Conservation (phyloP, 805 yeast species). For the Schizosaccharomyces pombe region DNA sequence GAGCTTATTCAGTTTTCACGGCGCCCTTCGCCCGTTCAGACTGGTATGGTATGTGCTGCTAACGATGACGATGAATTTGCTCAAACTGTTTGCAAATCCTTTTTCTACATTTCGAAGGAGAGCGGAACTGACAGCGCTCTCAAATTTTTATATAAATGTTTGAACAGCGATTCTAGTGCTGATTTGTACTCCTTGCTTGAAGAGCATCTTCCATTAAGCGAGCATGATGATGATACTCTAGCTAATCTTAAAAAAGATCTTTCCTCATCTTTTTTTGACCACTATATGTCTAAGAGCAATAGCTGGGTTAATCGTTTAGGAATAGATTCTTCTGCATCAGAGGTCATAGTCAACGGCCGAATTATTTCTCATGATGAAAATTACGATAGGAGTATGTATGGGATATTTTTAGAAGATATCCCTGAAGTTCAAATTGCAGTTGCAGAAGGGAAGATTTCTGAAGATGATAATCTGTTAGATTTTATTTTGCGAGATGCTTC, state of each 20-base stretch:
- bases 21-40: conserved; percentile 46
- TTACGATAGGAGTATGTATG: conserved; percentile 13
- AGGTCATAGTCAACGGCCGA: conserved; percentile 52
- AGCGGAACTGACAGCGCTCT: conserved; percentile 9
- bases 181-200: not conserved
- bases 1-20: conserved; percentile 14
- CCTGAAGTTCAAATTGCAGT: conserved; percentile 13
- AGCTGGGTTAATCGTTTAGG: conserved; percentile 17
- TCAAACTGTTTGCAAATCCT: conserved; percentile 7
- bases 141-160: conserved; percentile 5
- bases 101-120: conserved; percentile 10
- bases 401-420: conserved; percentile 27
- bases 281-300: conserved; percentile 6
- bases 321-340: conserved; percentile 23
- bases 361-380: conserved; percentile 26
- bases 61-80: conserved; percentile 10
- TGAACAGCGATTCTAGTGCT: not conserved
- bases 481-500: conserved; percentile 23
- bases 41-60: conserved; percentile 56
- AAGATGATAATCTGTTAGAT: conserved; percentile 16
- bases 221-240: not conserved
- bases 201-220: not conserved
- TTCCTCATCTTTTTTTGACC: not conserved
- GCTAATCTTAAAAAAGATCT: not conserved
- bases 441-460: conserved; percentile 12